Conservation (phyloP, 164 flowering plant species). For the Magnolia kwangsiensis region DNA sequence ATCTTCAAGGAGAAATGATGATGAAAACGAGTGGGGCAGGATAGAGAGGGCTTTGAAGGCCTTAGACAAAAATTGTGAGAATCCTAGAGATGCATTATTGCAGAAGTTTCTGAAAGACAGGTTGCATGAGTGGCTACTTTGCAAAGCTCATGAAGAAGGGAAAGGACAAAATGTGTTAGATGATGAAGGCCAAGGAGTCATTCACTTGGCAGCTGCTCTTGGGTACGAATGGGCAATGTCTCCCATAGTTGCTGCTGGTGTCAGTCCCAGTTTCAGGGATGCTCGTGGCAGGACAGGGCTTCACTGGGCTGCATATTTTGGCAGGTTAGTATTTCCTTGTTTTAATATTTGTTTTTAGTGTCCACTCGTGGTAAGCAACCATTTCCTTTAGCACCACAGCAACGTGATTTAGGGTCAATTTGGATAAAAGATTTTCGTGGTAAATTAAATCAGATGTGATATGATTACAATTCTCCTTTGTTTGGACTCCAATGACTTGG, state of each 20-base stretch:
- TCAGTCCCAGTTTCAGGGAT: slow-evolving; percentile 66
- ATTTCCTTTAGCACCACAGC: too few species aligned
- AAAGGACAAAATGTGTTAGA: slow-evolving; percentile 52
- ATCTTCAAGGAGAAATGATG: slow-evolving; percentile 14
- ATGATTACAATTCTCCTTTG: too few species aligned
- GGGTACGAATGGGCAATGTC: slow-evolving; percentile 74
- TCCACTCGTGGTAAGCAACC: too few species aligned
- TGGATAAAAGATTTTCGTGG: too few species aligned
- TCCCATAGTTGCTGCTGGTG: slow-evolving; percentile 60
- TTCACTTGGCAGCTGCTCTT: slow-evolving; percentile 74
- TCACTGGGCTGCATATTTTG: slow-evolving; percentile 81
- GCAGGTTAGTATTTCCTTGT: slow-evolving; percentile 39
- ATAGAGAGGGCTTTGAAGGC: slow-evolving; percentile 16
- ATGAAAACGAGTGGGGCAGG: slow-evolving; percentile 27
- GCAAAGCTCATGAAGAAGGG: slow-evolving; percentile 53
- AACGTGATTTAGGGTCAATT: too few species aligned
- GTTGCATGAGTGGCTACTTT: slow-evolving; percentile 56
- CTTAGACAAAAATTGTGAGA: slow-evolving; percentile 12
- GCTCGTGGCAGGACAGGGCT: slow-evolving; percentile 61
- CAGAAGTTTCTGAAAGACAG: slow-evolving; percentile 49
- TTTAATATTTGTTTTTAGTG: too few species aligned
- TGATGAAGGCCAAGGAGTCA: slow-evolving; percentile 58
- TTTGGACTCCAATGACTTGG: too few species aligned
- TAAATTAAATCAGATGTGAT: too few species aligned
- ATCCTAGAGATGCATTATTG: slow-evolving; percentile 37